Evolutionary conservation across 345 rosid genomes (phyloP), one percentile per base, ranked within the genome.

Genomic region (Theobroma cacao): DNA sequence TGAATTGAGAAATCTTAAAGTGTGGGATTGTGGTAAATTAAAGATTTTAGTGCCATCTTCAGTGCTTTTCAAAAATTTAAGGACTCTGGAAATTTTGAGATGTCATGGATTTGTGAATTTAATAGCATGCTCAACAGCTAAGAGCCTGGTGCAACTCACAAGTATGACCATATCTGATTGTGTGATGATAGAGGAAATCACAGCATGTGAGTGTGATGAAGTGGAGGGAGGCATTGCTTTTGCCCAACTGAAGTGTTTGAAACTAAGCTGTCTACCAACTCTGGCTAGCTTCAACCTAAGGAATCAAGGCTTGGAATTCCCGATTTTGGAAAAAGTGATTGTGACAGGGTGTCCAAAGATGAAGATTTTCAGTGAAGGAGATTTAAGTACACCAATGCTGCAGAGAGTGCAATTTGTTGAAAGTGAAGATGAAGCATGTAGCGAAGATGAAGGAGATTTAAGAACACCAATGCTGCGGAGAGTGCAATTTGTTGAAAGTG

Each of bases 391-490:
- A 33, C 78, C 78, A 74, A 79, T 24, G 26, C 58, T 79, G 15
- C 13, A 47, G 72, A 66, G 28, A 34, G 41, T 79, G 26, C 38
- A 28, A 31, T 8, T 28, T 2, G 4, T 22, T 1, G 14, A 55
- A 8, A 22, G 60, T 15, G 69, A 31, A 63, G 69, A 63, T 63
- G 36, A 10, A 14, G 40, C n/a, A n/a, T 4, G 12, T 18, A 30
- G 40, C 41, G 14, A 28, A 7, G 43, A n/a, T n/a, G n/a, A n/a
- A n/a, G n/a, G n/a, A n/a, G 75, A 3, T 7, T 22, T 65, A 33
- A 80, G 34, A 58, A 75, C 73, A 34, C 75, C 75, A 74, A 80
- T 28, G n/a, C 60, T 80, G 18, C 15, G 24, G 65, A 59, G 22
- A 26, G 33, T 80, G 20, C 43, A 30, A 33, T 13, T 15, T 1